Percentiles rank a stretch among this genome's conserved stretches.
Evolutionary conservation across 1,284 basidiomycete genomes (phyloP).

Genomic region (Kalmanozyma brasiliensis): DNA sequence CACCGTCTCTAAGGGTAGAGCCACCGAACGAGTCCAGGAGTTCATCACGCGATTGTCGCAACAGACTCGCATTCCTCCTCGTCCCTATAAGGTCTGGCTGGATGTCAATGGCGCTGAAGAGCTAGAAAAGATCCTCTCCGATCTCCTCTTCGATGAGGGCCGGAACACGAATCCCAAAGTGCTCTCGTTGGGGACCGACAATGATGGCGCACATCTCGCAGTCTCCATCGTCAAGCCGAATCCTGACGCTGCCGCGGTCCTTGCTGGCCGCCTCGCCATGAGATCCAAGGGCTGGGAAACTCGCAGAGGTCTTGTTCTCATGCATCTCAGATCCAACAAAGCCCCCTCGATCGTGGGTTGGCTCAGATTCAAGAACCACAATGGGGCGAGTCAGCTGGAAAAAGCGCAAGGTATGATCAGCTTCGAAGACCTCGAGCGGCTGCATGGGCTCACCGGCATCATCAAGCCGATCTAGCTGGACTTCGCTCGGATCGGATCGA

Average conservation of each 20-base stretch:
- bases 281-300: neutral
- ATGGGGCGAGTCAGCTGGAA: neutral
- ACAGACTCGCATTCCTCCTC: neutral
- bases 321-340: neutral
- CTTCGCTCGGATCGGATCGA: neutral
- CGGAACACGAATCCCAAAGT: neutral
- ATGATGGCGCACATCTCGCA: neutral
- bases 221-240: neutral
- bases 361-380: neutral
- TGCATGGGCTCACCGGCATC: neutral
- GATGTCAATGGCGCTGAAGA: neutral
- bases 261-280: neutral
- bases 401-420: neutral
- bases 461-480: neutral
- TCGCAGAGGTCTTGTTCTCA: neutral
- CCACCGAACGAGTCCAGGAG: neutral
- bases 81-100: neutral
- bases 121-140: neutral
- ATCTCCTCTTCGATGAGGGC: neutral
- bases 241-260: neutral
- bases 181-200: neutral
- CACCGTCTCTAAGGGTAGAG: neutral
- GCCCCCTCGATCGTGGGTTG: neutral
- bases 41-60: neutral
- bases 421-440: neutral